These are phyloP conservation scores for Fomitiporia mediterranea DNA, from an alignment of 1,284 basidiomycete genomes.

Conservation along the genomic window DNA sequence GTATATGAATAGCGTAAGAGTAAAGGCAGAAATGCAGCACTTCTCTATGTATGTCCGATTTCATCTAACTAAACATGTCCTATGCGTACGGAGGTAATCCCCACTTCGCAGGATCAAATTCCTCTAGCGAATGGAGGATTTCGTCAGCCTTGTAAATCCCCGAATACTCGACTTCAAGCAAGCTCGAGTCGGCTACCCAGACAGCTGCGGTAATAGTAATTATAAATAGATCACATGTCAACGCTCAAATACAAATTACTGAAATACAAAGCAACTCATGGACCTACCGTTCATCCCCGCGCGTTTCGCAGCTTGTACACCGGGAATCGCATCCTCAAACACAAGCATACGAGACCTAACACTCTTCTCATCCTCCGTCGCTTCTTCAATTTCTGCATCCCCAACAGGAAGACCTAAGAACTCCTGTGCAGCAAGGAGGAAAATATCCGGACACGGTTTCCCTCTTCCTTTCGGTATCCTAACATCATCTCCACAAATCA, in stretches of 20 bases:
- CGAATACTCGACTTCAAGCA: constrained; percentile 47
- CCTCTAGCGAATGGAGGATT: constrained; percentile 52
- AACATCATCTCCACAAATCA: constrained; percentile 65
- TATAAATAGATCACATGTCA: no score
- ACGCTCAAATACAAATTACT: background rate
- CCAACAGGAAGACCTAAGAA: constrained; percentile 55
- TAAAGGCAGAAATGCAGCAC: no score
- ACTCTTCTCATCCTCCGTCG: constrained; percentile 35
- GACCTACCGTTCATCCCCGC: constrained; percentile 76
- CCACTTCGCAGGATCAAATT: constrained; percentile 71
- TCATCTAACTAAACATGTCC: no score
- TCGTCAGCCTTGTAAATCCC: constrained; percentile 49
- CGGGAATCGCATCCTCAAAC: constrained; percentile 71
- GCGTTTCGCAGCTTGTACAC: constrained; percentile 69
- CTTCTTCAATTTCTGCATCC: constrained; percentile 33
- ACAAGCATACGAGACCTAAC: constrained; percentile 62
- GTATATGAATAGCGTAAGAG: no score
- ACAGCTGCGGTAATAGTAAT: constrained; percentile 44
- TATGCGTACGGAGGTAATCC: constrained; percentile 56
- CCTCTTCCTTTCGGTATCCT: constrained; percentile 35
- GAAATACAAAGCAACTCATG: background rate
- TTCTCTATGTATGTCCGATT: no score
- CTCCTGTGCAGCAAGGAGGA: constrained; percentile 59
- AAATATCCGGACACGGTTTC: constrained; percentile 75
- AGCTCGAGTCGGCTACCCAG: constrained; percentile 71